A percentile compares a stretch with the other conserved stretches of the same genome.
Conservation (phyloP, 495 filamentous ascomycete genomes). For the Amphirosellinia nigrospora region DNA sequence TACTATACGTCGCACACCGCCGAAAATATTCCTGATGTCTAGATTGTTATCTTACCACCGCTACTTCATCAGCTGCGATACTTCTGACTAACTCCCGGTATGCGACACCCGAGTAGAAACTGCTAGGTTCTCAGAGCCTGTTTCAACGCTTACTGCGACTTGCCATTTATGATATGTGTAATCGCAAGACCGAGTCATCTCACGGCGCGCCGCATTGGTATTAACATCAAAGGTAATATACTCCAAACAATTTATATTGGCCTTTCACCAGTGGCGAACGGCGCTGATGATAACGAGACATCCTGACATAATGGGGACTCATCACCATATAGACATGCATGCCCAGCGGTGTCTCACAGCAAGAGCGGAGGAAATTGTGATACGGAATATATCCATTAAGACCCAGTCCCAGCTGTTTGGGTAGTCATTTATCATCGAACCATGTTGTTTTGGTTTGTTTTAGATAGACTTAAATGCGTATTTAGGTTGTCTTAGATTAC, state of each 20-base stretch:
- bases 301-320: not conserved
- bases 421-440: not conserved
- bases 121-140: not conserved
- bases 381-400: not conserved
- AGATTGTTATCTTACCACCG: not conserved
- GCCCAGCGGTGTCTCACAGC: not conserved
- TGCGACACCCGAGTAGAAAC: not conserved
- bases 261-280: not conserved
- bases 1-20: not conserved
- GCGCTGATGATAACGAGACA: not conserved
- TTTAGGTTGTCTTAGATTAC: slow-evolving; percentile 10
- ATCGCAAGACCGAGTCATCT: not conserved
- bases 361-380: not conserved
- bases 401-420: not conserved
- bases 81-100: not conserved
- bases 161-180: slow-evolving; percentile 5
- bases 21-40: not conserved
- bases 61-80: not conserved
- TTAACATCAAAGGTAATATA: not conserved
- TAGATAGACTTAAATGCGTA: not conserved
- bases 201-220: not conserved
- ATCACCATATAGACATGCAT: not conserved
- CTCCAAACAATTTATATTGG: not conserved
- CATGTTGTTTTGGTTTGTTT: not conserved
- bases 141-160: not conserved